Evolutionary conservation across 2,329 filamentous ascomycete genomes (phyloP), one percentile per base, ranked within the genome.

Genomic region (Colletotrichum aenigma): DNA sequence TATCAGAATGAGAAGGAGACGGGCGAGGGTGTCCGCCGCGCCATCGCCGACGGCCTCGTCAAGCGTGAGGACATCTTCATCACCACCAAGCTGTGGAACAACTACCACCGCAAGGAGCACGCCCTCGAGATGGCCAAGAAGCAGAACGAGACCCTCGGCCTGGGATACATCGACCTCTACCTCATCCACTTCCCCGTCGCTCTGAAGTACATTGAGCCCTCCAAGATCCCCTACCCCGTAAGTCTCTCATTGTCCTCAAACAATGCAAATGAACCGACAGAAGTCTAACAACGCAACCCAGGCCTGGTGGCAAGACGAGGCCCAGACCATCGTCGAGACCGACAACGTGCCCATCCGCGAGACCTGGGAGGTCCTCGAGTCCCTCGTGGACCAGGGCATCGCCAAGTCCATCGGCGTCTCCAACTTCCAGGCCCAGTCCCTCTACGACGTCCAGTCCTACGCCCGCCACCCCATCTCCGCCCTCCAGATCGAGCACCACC

Each of bases 1-100:
- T 94, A 94, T 80, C 87, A 88, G 71, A 95, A 93, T 74, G 93
- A 94, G 82, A 88, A 88, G 70, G 91, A 93, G 69, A 92, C 94
- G 1, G 94, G 92, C 15, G 85, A 88, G 78, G 93, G 91, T 24
- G 91, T 94, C 80, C 90, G 88, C 78, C 89, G 84, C 56, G 89
- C 88, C 62, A 89, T 90, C 79, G 81, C 81, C 9, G 88, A 92
- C 76, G 90, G 90, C 36, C 89, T 93, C 62, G 88, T 94, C 13
- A 92, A 93, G 89, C 91, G 95, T 76, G 91, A 94, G 82, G 94
- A 97, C 70, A 86, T 97, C 77, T 97, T 97, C 86, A 91, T 97
- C 75, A 94, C 95, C 71, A 95, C 93, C 81, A 97, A 98, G 89
- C 90, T 96, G 55, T 97, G 95, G 94, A 94, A 93, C 81, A 95